phyloP scores from a whole-genome alignment of 1,284 basidiomycete species.

The Sporisorium scitamineum region DNA sequence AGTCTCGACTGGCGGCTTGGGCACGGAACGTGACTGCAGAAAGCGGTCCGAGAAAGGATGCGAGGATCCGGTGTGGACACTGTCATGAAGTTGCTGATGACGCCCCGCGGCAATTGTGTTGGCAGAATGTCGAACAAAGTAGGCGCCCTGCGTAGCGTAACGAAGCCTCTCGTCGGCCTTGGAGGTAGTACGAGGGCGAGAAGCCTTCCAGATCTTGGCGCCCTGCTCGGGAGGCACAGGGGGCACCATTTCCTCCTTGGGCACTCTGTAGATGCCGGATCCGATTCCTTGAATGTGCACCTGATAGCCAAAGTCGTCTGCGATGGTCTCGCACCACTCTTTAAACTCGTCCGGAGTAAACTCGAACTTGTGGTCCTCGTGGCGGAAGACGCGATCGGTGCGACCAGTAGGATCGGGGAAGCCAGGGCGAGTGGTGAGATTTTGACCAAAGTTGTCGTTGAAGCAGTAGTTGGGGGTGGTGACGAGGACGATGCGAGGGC shows the following conservation, averaged over 20 bases:
- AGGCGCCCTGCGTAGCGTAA: conserved; percentile 41
- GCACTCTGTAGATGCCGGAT: conserved; percentile 38
- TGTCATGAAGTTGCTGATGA: not conserved
- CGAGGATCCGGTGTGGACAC: conserved; percentile 12
- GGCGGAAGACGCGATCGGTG: conserved; percentile 75
- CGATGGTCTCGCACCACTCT: conserved; percentile 77
- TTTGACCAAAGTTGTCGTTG: conserved; percentile 80
- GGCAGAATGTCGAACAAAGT: conserved; percentile 42
- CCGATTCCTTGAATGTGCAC: conserved; percentile 67
- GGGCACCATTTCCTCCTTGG: conserved; percentile 35
- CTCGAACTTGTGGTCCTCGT: conserved; percentile 91
- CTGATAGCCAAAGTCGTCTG: conserved; percentile 80
- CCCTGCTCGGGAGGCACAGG: conserved; percentile 27
- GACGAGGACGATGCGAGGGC: conserved; percentile 81
- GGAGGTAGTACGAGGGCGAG: conserved; percentile 34
- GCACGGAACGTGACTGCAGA: conserved; percentile 29
- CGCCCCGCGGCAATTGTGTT: conserved; percentile 14
- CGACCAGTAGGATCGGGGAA: conserved; percentile 82
- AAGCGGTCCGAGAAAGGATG: conserved; percentile 48
- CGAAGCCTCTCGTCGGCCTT: conserved; percentile 37
- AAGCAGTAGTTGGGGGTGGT: conserved; percentile 92
- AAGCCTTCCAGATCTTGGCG: conserved; percentile 36
- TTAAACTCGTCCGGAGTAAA: conserved; percentile 86
- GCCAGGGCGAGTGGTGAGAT: conserved; percentile 68
- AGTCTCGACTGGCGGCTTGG: conserved; percentile 33